Evolutionary conservation across 495 filamentous ascomycete genomes (phyloP), one percentile per base, ranked within the genome.

Genomic region (Cercophora sp.): DNA sequence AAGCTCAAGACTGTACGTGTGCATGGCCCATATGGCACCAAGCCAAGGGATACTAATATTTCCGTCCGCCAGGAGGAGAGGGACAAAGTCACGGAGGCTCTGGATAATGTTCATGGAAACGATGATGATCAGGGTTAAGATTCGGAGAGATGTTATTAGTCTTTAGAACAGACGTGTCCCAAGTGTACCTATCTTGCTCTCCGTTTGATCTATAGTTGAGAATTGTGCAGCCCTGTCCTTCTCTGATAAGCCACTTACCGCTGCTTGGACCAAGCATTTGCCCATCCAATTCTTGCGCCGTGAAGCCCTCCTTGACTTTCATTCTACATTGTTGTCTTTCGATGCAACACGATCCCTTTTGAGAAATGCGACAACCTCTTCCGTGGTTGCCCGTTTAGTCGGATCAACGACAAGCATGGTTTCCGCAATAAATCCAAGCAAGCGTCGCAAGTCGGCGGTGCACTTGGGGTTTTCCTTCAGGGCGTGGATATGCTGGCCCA

Each of bases 11-110:
- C 10, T 8, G 52, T 55, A 35, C 24, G 52, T 32, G 27, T 3
- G 23, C n/a, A n/a, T 13, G 23, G 10, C 41, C 41, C 18, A 6
- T 6, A 45, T 45, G 4, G 22, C 23, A 45, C 8, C 5, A 45
- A 24, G 5, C n/a, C n/a, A n/a, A n/a, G n/a, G 10, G 10, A 27
- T 9, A 22, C 8, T 24, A 6, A 6, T 6, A 11, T 45, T 8
- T 45, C 8, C 8, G 20, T 18, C 25, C 9, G 10, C 11, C 25
- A 55, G 52, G 3, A 50, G 16, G 44, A 55, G 19, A 49, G 35
- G 22, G 23, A 40, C 2, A 8, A 1, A 3, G 45, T 55, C 27
- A 37, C 8, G 18, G n/a, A 49, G 16, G 45, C 18, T 23, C 43
- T 55, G 9, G 52, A 31, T 16, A 16, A n/a, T 5, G 43, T 34